Evolutionary conservation across 345 rosid species (phyloP).

Genomic region (Hibiscus syriacus): DNA sequence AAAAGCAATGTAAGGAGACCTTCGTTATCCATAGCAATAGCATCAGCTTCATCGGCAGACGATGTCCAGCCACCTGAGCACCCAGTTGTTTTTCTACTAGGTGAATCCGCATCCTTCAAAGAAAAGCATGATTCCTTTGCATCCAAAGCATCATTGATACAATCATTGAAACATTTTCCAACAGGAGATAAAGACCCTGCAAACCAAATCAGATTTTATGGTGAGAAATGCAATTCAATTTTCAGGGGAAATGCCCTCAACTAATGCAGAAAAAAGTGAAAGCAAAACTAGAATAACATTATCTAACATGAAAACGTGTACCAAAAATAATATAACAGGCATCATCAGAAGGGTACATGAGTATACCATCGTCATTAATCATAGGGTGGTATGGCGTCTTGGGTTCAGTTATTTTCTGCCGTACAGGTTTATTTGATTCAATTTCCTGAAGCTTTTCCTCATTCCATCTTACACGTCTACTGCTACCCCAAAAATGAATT

Average conservation of each 20-base stretch:
- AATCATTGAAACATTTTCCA: conserved; percentile 43
- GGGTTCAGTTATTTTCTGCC: conserved; percentile 99
- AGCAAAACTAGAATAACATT: too few species aligned
- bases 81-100: too few species aligned
- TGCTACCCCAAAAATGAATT: conserved; percentile 23
- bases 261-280: too few species aligned
- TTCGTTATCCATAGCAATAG: too few species aligned
- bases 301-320: too few species aligned
- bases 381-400: conserved; percentile 96
- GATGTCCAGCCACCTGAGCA: too few species aligned
- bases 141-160: too few species aligned
- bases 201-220: conserved; percentile 11
- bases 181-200: conserved; percentile 65
- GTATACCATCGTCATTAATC: conserved; percentile 74
- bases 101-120: conserved; percentile 63
- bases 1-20: too few species aligned
- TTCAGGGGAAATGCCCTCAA: background rate
- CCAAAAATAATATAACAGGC: too few species aligned
- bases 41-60: too few species aligned
- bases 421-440: conserved; percentile 88
- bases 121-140: conserved; percentile 61
- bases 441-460: conserved; percentile 83
- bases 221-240: background rate
- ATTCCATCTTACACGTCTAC: conserved; percentile 77
- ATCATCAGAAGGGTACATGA: background rate